These are phyloP conservation scores for Aspergillus sp. DNA, from an alignment of 2,329 filamentous ascomycete species.

Conservation along the genomic window DNA sequence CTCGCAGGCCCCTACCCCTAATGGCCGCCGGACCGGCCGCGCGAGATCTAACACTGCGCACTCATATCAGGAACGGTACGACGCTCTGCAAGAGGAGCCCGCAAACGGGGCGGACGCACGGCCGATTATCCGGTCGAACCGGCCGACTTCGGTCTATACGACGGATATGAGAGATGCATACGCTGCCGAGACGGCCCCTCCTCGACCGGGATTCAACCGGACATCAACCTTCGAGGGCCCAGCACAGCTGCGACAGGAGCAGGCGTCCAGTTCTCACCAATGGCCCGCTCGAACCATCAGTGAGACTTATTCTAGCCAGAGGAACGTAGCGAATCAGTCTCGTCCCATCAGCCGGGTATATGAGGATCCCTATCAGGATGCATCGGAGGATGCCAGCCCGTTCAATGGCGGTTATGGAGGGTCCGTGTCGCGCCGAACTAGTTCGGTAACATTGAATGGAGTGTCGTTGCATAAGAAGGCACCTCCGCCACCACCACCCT, in stretches of 20 bases:
- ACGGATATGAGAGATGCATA: conserved; percentile 38
- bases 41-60: conserved; percentile 64
- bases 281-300: conserved; percentile 54
- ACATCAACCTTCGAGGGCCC: conserved; percentile 60
- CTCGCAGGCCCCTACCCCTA: conserved; percentile 22
- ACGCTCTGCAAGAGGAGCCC: conserved; percentile 56
- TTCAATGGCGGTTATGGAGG: conserved; percentile 50
- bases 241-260: conserved; percentile 51
- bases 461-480: conserved; percentile 47
- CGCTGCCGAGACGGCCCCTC: conserved; percentile 39
- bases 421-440: conserved; percentile 50
- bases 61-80: conserved; percentile 60
- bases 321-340: conserved; percentile 45
- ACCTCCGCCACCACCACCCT: conserved; percentile 62
- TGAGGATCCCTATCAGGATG: conserved; percentile 48
- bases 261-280: conserved; percentile 45
- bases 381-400: conserved; percentile 50
- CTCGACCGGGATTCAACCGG: conserved; percentile 50
- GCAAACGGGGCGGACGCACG: conserved; percentile 47
- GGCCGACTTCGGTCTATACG: conserved; percentile 35
- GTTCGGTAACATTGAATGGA: conserved; percentile 43
- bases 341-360: conserved; percentile 39
- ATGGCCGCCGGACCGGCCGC: conserved; percentile 45
- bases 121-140: conserved; percentile 51
- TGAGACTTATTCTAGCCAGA: conserved; percentile 51